These are phyloP conservation scores for Rubia balearica DNA, from an alignment of 305 asterid species.

Conservation along the genomic window DNA sequence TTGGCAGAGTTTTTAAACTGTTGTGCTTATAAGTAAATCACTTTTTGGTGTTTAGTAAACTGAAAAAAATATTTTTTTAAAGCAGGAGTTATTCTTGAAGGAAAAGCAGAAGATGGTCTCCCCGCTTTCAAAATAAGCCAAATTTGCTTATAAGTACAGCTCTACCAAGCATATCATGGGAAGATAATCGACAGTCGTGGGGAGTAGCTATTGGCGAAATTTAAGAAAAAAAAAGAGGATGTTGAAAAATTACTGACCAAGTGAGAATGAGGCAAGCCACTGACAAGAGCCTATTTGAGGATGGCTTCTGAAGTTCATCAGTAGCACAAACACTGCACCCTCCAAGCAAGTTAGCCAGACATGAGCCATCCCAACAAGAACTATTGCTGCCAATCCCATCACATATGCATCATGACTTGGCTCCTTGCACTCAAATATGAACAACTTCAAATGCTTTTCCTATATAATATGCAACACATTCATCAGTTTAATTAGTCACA, in stretches of 20 bases:
- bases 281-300: constrained; percentile 60
- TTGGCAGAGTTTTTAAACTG: too few species aligned
- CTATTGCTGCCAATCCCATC: constrained; percentile 58
- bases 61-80: too few species aligned
- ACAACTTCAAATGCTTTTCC: constrained; percentile 66
- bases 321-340: constrained; percentile 61
- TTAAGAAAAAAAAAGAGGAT: not conserved
- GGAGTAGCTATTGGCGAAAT: too few species aligned
- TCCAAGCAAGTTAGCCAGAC: constrained; percentile 65
- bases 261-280: constrained; percentile 62
- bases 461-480: constrained; percentile 7
- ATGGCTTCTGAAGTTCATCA: constrained; percentile 44
- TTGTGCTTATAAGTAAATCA: too few species aligned
- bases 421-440: constrained; percentile 76
- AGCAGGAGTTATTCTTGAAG: too few species aligned
- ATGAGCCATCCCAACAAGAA: constrained; percentile 67
- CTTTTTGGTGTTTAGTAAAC: too few species aligned
- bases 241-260: constrained; percentile 33
- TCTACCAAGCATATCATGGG: too few species aligned
- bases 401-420: constrained; percentile 74
- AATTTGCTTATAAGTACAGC: too few species aligned
- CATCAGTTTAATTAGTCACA: not conserved
- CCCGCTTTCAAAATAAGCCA: too few species aligned
- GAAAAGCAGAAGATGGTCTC: too few species aligned
- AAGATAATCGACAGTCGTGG: too few species aligned